Evolutionary conservation across 257 asterid genomes (phyloP).

Genomic region (Solanum chilense): DNA sequence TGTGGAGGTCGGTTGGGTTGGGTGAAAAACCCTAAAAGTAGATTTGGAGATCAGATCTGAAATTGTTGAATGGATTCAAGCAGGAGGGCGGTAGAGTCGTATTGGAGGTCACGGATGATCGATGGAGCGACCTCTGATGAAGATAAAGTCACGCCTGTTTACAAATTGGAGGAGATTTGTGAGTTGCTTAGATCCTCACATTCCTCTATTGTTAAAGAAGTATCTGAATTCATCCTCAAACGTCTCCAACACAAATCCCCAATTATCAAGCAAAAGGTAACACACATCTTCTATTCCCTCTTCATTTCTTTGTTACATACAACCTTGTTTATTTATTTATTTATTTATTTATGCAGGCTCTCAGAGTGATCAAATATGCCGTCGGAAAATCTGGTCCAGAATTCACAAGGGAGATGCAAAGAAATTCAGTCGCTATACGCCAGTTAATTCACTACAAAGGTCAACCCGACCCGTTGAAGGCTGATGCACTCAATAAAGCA

Average conservation of each 20-base stretch:
- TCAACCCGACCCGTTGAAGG: constrained; percentile 87
- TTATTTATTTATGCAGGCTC: constrained; percentile 33
- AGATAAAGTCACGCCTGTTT: constrained; percentile 94
- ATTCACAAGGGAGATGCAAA: constrained; percentile 96
- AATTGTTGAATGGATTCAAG: constrained; percentile 75
- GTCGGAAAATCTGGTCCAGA: constrained; percentile 93
- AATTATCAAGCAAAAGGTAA: constrained; percentile 71
- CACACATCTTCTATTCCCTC: neutral
- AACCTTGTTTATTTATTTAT: neutral
- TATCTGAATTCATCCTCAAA: constrained; percentile 79
- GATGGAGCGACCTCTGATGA: constrained; percentile 90
- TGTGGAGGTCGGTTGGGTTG: neutral
- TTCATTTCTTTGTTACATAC: neutral
- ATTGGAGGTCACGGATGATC: constrained; percentile 83
- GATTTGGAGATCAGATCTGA: neutral
- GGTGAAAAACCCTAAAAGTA: neutral
- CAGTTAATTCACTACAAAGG: constrained; percentile 94
- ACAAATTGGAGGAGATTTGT: constrained; percentile 88
- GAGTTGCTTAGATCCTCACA: constrained; percentile 83
- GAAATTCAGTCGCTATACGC: constrained; percentile 84
- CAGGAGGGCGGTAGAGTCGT: constrained; percentile 97
- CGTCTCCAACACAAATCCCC: constrained; percentile 96
- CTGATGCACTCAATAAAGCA: constrained; percentile 87
- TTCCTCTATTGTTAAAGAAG: constrained; percentile 69
- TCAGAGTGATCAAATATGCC: constrained; percentile 81